Percentiles rank a stretch among this genome's conserved stretches.
phyloP scores from a whole-genome alignment of 2,329 filamentous ascomycete genomes.

The Aspergillus luchuensis region DNA sequence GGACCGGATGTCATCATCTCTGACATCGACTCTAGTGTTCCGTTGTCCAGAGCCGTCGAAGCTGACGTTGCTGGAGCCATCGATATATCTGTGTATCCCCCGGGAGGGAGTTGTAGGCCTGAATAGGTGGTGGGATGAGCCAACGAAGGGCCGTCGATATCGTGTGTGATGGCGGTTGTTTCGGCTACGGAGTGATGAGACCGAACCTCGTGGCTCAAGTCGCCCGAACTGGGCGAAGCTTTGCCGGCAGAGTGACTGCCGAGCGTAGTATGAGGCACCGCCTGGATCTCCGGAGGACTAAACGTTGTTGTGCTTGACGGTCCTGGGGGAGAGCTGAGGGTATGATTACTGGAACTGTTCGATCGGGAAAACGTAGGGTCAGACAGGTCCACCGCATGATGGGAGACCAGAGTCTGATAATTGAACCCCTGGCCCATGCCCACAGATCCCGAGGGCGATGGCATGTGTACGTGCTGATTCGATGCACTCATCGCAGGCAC shows the following conservation, averaged over 20 bases:
- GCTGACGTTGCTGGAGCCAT: conserved; percentile 25
- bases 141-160: conserved; percentile 22
- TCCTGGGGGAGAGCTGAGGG: conserved; percentile 30
- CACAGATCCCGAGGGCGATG: conserved; percentile 31
- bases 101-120: conserved; percentile 20
- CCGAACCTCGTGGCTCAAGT: conserved; percentile 19
- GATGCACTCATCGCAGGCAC: conserved; percentile 11
- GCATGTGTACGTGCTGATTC: conserved; percentile 25
- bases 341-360: conserved; percentile 31
- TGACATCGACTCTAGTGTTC: conserved; percentile 27
- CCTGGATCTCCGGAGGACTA: conserved; percentile 27
- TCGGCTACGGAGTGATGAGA: conserved; percentile 15
- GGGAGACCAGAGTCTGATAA: conserved; percentile 32
- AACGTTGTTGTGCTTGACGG: conserved; percentile 29
- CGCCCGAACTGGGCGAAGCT: conserved; percentile 19
- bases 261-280: conserved; percentile 22
- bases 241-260: conserved; percentile 16
- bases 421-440: conserved; percentile 23
- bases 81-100: conserved; percentile 24
- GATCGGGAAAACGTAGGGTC: conserved; percentile 32
- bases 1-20: conserved; percentile 29
- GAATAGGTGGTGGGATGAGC: conserved; percentile 21
- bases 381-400: conserved; percentile 23
- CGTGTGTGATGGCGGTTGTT: conserved; percentile 21
- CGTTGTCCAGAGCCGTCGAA: conserved; percentile 29